Percentiles rank a stretch among this genome's conserved stretches.
phyloP scores from a whole-genome alignment of 1,284 basidiomycete genomes.

The Irpex rosettiformis region DNA sequence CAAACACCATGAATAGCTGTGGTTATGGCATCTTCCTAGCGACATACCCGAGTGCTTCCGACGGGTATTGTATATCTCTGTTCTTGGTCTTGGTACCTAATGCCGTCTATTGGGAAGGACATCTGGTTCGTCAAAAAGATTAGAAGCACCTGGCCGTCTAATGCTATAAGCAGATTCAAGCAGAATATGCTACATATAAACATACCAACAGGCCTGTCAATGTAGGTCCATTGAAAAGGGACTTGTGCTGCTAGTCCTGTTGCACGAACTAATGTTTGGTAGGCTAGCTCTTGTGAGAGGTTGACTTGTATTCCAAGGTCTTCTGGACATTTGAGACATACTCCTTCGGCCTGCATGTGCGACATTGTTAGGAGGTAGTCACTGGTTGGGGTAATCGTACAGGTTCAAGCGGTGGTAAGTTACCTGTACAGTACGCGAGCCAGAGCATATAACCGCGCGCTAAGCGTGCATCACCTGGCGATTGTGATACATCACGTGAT shows the following conservation, averaged over 20 bases:
- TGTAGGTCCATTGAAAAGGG: conserved; percentile 67
- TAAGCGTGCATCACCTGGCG: neutral
- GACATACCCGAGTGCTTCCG: conserved; percentile 46
- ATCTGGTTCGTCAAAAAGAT: conserved; percentile 54
- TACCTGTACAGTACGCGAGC: neutral
- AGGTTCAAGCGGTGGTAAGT: no score
- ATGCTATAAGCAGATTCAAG: neutral
- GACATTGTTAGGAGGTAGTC: neutral
- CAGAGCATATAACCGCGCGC: neutral
- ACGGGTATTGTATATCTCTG: conserved; percentile 50
- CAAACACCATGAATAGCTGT: no score
- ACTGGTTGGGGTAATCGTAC: neutral
- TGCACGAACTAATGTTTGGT: conserved; percentile 56
- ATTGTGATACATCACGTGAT: neutral
- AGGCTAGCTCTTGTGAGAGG: conserved; percentile 54
- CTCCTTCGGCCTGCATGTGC: conserved; percentile 23
- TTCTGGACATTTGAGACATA: conserved; percentile 68
- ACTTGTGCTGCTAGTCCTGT: conserved; percentile 47
- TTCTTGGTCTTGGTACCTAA: conserved; percentile 69
- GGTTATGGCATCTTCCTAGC: no score
- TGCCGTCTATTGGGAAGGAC: conserved; percentile 65
- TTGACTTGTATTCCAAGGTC: conserved; percentile 51
- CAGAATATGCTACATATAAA: conserved; percentile 7
- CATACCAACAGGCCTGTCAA: conserved; percentile 70
- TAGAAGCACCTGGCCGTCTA: conserved; percentile 65